Evolutionary conservation across 106 monocot genomes (phyloP), one percentile per base, ranked within the genome.

Genomic region (Xerophyta viscosa): DNA sequence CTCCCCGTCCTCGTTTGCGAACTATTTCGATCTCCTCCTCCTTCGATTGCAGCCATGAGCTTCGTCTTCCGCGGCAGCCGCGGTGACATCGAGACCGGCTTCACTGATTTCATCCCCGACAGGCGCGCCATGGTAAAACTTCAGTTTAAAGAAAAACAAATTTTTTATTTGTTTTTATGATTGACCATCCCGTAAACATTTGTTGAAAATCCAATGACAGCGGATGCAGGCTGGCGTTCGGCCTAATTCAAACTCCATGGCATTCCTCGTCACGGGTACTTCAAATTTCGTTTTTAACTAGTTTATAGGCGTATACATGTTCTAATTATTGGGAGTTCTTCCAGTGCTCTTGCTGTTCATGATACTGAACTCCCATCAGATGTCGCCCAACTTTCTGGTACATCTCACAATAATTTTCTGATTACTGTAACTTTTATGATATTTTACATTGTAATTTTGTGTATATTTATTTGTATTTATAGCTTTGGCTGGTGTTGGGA

Each of bases 301-400:
- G 11, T 39, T 39, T 39, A 12, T 33, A 11, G 39, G 10, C 15
- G 39, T 12, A 39, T 12, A 12, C 15, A 12, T 10, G 6, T 3
- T 39, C 39, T 39, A 7, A 39, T 12, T 10, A 39, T 39, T 39
- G 39, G 10, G 2, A 1, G 39, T 10, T 39, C 39, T 39, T 39
- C 47, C 69, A 76, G 76, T 76, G 33, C 76, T 76, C 57, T 37
- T 76, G 47, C 54, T 76, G 51, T 76, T 76, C 46, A 69, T 75
- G 75, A 69, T 75, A 31, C 29, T 75, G 31, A 75, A 75, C 45
- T 75, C 75, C 4, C 88, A 98, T 30, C 96, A 98, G 57, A 69
- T 98, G 79, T 89, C 89, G 8, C 79, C 96, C 0, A 98, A 86
- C 45, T 86, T 98, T 64, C 71, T 98, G 75, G 96, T 98, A 79